Conservation (phyloP, 805 yeast genomes). For the Nakazawaea wickerhamii region DNA sequence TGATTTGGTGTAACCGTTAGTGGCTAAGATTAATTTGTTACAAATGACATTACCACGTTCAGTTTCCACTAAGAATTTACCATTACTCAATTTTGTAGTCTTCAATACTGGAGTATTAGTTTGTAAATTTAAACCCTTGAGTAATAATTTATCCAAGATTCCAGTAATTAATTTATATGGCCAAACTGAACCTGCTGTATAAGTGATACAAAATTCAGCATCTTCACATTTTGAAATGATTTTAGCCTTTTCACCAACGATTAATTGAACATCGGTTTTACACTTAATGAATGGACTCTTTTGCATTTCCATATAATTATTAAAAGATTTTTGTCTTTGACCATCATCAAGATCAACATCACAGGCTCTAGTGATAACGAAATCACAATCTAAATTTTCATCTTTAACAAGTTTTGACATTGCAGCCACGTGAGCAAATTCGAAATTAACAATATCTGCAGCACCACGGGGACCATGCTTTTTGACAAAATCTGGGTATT, state of each 20-base stretch:
- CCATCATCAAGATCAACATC: conserved; percentile 21
- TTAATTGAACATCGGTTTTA: conserved; percentile 27
- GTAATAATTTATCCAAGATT: conserved; percentile 26
- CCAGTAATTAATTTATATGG: conserved; percentile 36
- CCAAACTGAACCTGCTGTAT: conserved; percentile 40
- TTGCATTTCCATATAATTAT: conserved; percentile 18
- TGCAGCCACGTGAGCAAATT: conserved; percentile 25
- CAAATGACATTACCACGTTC: conserved; percentile 26
- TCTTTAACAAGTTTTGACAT: conserved; percentile 25
- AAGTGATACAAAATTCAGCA: conserved; percentile 28
- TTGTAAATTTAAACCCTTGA: conserved; percentile 34
- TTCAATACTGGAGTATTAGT: conserved; percentile 34
- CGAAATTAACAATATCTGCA: conserved; percentile 30
- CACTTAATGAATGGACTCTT: conserved; percentile 25
- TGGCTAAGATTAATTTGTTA: conserved; percentile 28
- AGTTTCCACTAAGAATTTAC: conserved; percentile 29
- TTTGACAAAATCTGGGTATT: conserved; percentile 2
- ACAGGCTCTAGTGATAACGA: conserved; percentile 25
- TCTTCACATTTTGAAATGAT: conserved; percentile 24
- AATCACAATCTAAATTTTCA: conserved; percentile 25
- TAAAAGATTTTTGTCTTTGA: conserved; percentile 15
- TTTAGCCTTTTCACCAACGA: conserved; percentile 27
- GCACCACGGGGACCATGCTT: conserved; percentile 21
- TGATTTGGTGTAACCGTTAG: conserved; percentile 25
- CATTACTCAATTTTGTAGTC: conserved; percentile 21